Base-by-base conservation (phyloP, 495 filamentous ascomycete genomes). In the Penicillium egyptiacum region DNA sequence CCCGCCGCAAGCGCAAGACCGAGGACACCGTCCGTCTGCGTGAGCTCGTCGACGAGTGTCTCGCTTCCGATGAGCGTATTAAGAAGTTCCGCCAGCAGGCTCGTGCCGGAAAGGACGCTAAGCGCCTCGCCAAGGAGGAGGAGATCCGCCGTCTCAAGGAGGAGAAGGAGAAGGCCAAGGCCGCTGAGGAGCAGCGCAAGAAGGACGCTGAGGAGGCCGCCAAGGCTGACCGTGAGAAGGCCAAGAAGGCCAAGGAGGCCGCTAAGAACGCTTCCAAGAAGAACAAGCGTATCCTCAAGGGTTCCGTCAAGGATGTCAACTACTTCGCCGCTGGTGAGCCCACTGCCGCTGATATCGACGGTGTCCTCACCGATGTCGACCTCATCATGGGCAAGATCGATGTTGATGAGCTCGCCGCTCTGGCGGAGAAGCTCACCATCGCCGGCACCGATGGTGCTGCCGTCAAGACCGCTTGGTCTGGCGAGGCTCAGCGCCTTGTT, bases 181-280 rank as follows among this genome's bases (percentile, higher is more conserved):
- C 88, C 51, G 91, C 89, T 47, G 88, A 89, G 60, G 89, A 88
- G 67, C 78, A 85, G 67, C 78, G 83, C 54, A 82, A 85, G 69
- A 90, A 88, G 75, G 90, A 91, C 56, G 88, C 88, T 25, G 95
- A 95, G 73, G 92, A 88, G 63, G 81, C 86, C 37, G 92, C 91
- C 59, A 95, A 94, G 79, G 81, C 81, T 17, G 85, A 91, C 50
- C 85, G 86, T 55, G 90, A 87, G 57, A 84, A 90, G 64, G 83
- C 82, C 72, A 98, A 97, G 86, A 98, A 98, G 82, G 88, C 90
- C 43, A 96, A 96, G 77, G 94, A 98, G 73, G 94, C 93, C 31
- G 89, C 89, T 5, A 98, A 98, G 86, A 96, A 89, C 70, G 93
- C 95, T 4, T 85, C 92, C 62, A 98, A 98, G 90, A 98, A 98